Evolutionary conservation across 257 asterid genomes (phyloP).

Genomic region (Ajuga chamaepitys): DNA sequence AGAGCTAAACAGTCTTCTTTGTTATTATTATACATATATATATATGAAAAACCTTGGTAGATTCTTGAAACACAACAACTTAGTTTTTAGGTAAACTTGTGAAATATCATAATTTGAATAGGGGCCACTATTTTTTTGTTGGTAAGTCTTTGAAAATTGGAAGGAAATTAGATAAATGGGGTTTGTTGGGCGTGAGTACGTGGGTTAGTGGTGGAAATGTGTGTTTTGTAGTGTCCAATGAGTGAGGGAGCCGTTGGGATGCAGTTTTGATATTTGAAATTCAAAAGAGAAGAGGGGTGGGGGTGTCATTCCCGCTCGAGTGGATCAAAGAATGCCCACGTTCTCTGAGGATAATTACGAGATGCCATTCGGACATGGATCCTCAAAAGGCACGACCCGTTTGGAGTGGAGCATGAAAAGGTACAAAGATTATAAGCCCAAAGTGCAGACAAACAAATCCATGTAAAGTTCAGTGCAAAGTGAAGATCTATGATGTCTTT

Average conservation of each 20-base stretch:
- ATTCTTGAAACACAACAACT: neutral
- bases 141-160: neutral
- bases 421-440: neutral
- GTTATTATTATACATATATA: neutral
- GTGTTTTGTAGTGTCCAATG: conserved; percentile 20
- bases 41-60: too few relatives aligned
- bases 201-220: conserved; percentile 10
- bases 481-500: conserved; percentile 19
- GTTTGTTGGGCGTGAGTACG: conserved; percentile 8
- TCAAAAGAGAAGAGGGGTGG: conserved; percentile 25
- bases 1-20: neutral
- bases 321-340: conserved; percentile 2
- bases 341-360: conserved; percentile 19
- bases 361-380: conserved; percentile 12
- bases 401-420: conserved; percentile 40
- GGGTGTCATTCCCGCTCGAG: conserved; percentile 42
- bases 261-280: conserved; percentile 35
- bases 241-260: conserved; percentile 36
- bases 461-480: conserved; percentile 30
- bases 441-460: conserved; percentile 28
- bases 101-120: neutral
- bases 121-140: neutral
- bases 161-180: neutral
- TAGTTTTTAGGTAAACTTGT: neutral
- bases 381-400: conserved; percentile 49